Base-by-base conservation (phyloP, 257 asterid species). In the Scutellaria barbata region DNA sequence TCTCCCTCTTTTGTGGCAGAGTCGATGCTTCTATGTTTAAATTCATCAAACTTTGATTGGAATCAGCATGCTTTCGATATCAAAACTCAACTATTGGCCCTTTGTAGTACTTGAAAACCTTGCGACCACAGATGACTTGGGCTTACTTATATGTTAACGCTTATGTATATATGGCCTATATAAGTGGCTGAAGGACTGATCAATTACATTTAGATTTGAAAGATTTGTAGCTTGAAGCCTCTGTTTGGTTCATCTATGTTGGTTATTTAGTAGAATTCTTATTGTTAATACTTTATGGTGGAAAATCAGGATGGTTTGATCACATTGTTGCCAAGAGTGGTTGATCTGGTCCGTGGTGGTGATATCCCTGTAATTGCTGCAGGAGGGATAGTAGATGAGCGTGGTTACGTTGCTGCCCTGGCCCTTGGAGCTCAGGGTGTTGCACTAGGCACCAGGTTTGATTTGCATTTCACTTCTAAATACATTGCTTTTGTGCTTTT, bases 381-480 rank as follows among this genome's bases (percentile, higher is more conserved):
- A 30, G 98, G 97, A 0, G 97, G 95, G 46, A 90, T 92, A 1
- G 87, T 87, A 59, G 97, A 92, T n/a, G 98, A 85, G 82, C 95
- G 90, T 66, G 97, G 97, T 78, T 92, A 92, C 78, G 96, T 88
- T 11, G 97, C 98, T 66, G 92, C 96, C 25, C 85, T 92, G 72
- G 95, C 96, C 77, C 96, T 92, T 59, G 97, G 98, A 76, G 98
- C 98, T 30, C 88, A 85, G 52, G 98, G 89, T 4, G 81, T 90
- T 73, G 87, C 88, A 39, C 81, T 90, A 1, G 98, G 98, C 75
- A 92, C 98, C 4, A 86, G 98, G 98, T 90, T 74, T 18, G 76
- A 62, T 10, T 62, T 39, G 6, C 46, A 63, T 68, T 74, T 65
- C 41, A 5, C 9, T 41, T 18, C 25, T 9, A 57, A 51, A 8